Evolutionary conservation across 2,329 filamentous ascomycete genomes (phyloP), one percentile per base, ranked within the genome.

Genomic region (Xylaria sp.): DNA sequence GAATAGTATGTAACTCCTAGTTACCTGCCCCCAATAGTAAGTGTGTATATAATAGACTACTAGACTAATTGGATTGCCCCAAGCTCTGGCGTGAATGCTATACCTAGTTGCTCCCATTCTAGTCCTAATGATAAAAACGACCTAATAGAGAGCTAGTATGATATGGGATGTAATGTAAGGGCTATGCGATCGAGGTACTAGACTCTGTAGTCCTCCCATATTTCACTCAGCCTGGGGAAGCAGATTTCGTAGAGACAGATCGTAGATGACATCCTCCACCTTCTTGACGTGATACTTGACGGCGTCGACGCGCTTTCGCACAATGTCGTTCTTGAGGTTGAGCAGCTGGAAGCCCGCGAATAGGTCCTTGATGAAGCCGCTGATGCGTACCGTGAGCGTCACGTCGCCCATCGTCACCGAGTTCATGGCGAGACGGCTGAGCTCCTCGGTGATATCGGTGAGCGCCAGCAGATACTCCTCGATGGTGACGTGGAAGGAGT

Each of bases 281-380:
- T 97, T 95, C 86, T 98, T 99, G 77, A 99, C 94, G 76, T 92
- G 91, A 79, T 99, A 99, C 86, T 99, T 99, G 81, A 99, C 92
- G 5, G 91, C 92, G 82, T 99, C 96, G 65, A 93, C 94, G 71
- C 94, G 88, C 83, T 94, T 93, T 69, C 96, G 88, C 77, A 99
- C 82, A 25, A 90, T 90, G 80, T 99, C 96, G 77, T 99, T 99
- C 87, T 98, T 98, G 75, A 99, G 86, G 80, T 99, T 99, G 74
- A 99, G 88, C 74, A 98, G 89, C 86, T 98, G 96, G 83, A 99
- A 99, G 18, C 95, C 96, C 2, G 94, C 93, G 76, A 97, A 95
- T 46, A 99, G 83, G 78, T 98, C 94, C 84, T 98, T 98, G 84
- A 98, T 90, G 80, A 98, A 98, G 72, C 89, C 88, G 80, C 92